A percentile compares a stretch with the other conserved stretches of the same genome.
These are phyloP conservation scores for Fusarium tanahbumbuense DNA, from an alignment of 2,329 filamentous ascomycete genomes.

Conservation along the genomic window DNA sequence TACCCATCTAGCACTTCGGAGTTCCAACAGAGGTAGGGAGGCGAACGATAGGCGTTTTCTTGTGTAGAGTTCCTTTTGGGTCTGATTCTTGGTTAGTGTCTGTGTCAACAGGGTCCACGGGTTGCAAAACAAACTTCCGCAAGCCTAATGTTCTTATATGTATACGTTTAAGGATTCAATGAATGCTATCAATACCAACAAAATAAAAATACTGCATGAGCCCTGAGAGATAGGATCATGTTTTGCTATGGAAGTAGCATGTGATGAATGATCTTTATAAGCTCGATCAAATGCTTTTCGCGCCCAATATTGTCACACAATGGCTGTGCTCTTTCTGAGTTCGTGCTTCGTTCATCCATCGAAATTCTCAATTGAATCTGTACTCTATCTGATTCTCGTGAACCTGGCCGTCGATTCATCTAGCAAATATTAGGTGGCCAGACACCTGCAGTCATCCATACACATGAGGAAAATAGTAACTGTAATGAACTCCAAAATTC, in stretches of 20 bases:
- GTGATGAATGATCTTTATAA: background rate
- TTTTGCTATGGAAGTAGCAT: background rate
- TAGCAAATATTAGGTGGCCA: conserved; percentile 36
- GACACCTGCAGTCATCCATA: conserved; percentile 1
- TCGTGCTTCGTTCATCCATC: conserved; percentile 8
- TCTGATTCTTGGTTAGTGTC: conserved; percentile 20
- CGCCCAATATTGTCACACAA: background rate
- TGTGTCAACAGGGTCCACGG: conserved; percentile 1
- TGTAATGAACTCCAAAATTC: conserved; percentile 32
- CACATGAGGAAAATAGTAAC: conserved; percentile 9
- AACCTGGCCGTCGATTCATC: conserved; percentile 11
- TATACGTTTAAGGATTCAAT: conserved; percentile 19
- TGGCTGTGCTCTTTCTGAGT: background rate
- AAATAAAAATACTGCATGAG: background rate
- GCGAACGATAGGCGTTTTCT: conserved; percentile 38
- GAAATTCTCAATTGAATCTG: conserved; percentile 20
- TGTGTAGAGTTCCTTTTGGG: conserved; percentile 27
- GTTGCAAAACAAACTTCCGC: conserved; percentile 3
- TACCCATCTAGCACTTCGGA: conserved; percentile 19
- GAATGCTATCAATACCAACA: conserved; percentile 5
- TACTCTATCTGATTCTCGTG: conserved; percentile 29
- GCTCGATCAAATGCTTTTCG: background rate
- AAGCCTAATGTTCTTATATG: conserved; percentile 11
- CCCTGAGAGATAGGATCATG: background rate
- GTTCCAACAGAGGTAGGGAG: conserved; percentile 32